A percentile compares a stretch with the other conserved stretches of the same genome.
These are phyloP conservation scores for Botrytis byssoidea DNA, from an alignment of 2,329 filamentous ascomycete species.

Conservation along the genomic window DNA sequence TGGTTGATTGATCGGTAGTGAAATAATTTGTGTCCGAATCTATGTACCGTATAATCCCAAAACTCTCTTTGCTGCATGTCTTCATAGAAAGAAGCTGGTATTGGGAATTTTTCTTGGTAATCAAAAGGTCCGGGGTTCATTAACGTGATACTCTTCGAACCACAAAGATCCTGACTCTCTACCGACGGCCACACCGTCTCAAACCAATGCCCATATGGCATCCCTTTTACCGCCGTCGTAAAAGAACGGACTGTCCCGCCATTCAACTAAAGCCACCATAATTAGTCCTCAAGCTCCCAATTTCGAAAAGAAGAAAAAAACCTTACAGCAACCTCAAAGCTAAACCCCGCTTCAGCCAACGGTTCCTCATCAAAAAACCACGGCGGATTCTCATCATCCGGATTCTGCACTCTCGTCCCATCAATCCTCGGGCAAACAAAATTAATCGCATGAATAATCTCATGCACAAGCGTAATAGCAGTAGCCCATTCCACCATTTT, in stretches of 20 bases:
- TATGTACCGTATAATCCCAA: constrained; percentile 24
- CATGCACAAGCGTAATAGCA: constrained; percentile 25
- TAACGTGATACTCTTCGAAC: constrained; percentile 11
- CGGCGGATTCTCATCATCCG: constrained; percentile 14
- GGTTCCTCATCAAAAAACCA: constrained; percentile 26
- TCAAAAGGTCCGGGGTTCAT: constrained; percentile 14
- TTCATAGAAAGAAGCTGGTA: constrained; percentile 27
- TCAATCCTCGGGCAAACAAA: neutral
- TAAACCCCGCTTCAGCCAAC: constrained; percentile 26
- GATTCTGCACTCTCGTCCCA: neutral
- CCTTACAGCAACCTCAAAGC: constrained; percentile 27
- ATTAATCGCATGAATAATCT: constrained; percentile 25
- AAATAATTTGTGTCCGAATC: constrained; percentile 24
- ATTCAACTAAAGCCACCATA: neutral
- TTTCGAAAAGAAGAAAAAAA: neutral
- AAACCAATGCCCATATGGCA: constrained; percentile 27
- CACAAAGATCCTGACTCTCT: neutral
- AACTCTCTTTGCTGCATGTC: constrained; percentile 30
- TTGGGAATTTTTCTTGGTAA: constrained; percentile 22
- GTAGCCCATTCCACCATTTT: constrained; percentile 20
- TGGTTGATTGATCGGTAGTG: constrained; percentile 21
- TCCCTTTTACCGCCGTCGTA: neutral
- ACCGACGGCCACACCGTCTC: constrained; percentile 21
- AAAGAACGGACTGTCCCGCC: neutral
- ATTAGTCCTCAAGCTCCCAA: neutral